These are phyloP conservation scores for Hsuehochloa calcarea DNA, from an alignment of 176 grass and related monocot genomes.

Conservation along the genomic window DNA sequence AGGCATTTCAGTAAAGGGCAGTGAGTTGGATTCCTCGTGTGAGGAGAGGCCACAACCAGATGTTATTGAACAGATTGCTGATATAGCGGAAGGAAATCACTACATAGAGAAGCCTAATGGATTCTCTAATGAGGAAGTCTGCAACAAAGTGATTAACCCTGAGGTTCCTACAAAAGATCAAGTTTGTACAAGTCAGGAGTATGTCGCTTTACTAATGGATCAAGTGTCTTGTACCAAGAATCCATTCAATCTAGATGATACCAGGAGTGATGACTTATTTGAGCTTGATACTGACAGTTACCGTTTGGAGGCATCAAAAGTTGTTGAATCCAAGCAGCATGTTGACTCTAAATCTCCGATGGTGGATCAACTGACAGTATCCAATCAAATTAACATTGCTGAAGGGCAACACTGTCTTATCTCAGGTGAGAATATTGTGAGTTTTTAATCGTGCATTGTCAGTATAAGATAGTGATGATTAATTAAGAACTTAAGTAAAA, in stretches of 20 bases:
- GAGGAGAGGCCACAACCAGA: constrained; percentile 11
- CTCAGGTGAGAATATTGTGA: constrained; percentile 41
- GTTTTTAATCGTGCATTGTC: not conserved
- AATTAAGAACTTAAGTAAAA: not conserved
- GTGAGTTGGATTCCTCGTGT: constrained; percentile 33
- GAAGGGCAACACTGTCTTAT: constrained; percentile 22
- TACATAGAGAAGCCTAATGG: not conserved
- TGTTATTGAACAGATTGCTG: not conserved
- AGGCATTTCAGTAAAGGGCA: not conserved
- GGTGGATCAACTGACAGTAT: constrained; percentile 22
- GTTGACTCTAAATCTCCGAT: constrained; percentile 17
- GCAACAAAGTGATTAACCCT: constrained; percentile 14
- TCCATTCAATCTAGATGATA: constrained; percentile 39
- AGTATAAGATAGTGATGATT: not conserved
- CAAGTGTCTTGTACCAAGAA: constrained; percentile 32
- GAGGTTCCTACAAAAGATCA: constrained; percentile 13
- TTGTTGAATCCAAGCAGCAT: constrained; percentile 27
- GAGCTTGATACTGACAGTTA: constrained; percentile 40
- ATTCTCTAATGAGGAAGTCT: constrained; percentile 23
- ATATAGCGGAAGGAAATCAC: constrained; percentile 1
- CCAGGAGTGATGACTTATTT: constrained; percentile 52
- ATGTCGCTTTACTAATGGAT: constrained; percentile 12
- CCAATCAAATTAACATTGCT: constrained; percentile 19
- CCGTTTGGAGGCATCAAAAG: constrained; percentile 24
- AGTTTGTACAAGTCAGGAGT: constrained; percentile 28